These are phyloP conservation scores for Astragalus glycyphyllos DNA, from an alignment of 306 rosid genomes.

Conservation along the genomic window DNA sequence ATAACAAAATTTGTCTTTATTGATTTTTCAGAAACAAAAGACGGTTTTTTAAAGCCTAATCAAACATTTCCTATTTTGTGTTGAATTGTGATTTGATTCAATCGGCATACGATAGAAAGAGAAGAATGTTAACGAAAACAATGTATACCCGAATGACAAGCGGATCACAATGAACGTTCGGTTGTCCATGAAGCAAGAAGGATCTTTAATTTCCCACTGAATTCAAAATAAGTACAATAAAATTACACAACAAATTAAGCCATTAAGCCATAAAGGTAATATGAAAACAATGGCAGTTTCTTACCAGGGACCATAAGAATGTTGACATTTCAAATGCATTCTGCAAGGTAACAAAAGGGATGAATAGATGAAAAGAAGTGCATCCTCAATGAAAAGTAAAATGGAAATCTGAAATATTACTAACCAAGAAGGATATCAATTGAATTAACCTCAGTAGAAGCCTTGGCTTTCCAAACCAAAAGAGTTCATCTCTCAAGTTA, in stretches of 20 bases:
- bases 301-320: slow-evolving; percentile 93
- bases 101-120: not conserved
- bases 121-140: not conserved
- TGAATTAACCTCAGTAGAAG: slow-evolving; percentile 74
- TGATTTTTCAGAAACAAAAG: no score
- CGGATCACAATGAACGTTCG: slow-evolving; percentile 65
- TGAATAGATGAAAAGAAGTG: slow-evolving; percentile 9
- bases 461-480: slow-evolving; percentile 93
- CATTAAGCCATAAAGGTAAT: no score
- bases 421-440: slow-evolving; percentile 83
- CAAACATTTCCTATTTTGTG: no score
- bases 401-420: slow-evolving; percentile 3
- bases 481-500: slow-evolving; percentile 82
- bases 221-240: slow-evolving; percentile 25
- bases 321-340: slow-evolving; percentile 98
- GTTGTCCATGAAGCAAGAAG: slow-evolving; percentile 91
- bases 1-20: no score
- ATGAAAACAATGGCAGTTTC: slow-evolving; percentile 32
- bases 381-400: slow-evolving; percentile 12
- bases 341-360: slow-evolving; percentile 52
- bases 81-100: no score
- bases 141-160: slow-evolving; percentile 73
- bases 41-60: no score
- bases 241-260: not conserved
- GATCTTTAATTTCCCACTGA: slow-evolving; percentile 85